Conservation (phyloP, 202 grass and related monocot species). For the Elaeis oleifera region DNA sequence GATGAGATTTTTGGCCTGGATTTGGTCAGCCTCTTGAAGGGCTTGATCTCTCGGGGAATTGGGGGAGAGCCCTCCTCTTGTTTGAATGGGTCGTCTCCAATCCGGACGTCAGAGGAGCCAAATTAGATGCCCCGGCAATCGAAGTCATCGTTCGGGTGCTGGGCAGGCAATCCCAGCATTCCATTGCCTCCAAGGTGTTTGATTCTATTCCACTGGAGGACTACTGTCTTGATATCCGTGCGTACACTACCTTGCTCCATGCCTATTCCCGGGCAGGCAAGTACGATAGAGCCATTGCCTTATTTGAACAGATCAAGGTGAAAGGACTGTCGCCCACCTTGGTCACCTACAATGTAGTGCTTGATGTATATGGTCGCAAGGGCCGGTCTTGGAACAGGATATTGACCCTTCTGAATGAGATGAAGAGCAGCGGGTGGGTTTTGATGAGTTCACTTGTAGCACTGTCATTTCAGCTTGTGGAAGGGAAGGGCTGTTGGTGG, state of each 20-base stretch:
- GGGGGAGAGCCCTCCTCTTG: constrained; percentile 57
- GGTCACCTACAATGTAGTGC: constrained; percentile 91
- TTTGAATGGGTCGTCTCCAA: constrained; percentile 46
- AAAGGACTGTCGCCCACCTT: constrained; percentile 50
- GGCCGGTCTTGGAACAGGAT: constrained; percentile 68
- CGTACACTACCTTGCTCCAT: constrained; percentile 76
- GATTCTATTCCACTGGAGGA: constrained; percentile 52
- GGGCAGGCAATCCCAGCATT: constrained; percentile 53
- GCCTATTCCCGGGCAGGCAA: constrained; percentile 43
- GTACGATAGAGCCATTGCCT: constrained; percentile 47
- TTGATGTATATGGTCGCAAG: constrained; percentile 71
- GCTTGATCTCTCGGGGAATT: constrained; percentile 55
- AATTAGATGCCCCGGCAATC: constrained; percentile 34
- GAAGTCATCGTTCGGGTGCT: constrained; percentile 62
- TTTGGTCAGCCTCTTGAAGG: constrained; percentile 61
- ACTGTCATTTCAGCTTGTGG: constrained; percentile 65
- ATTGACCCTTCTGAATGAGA: constrained; percentile 51
- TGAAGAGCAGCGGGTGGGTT: constrained; percentile 28
- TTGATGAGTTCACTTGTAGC: constrained; percentile 81
- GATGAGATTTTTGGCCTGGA: constrained; percentile 47
- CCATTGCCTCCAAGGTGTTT: constrained; percentile 51
- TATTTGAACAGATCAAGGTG: constrained; percentile 49
- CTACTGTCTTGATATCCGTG: constrained; percentile 53
- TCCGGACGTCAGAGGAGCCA: constrained; percentile 18
- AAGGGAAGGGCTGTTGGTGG: constrained; percentile 45